These are phyloP conservation scores for Glebionis coronaria DNA, from an alignment of 129 eudicot species.

Conservation along the genomic window DNA sequence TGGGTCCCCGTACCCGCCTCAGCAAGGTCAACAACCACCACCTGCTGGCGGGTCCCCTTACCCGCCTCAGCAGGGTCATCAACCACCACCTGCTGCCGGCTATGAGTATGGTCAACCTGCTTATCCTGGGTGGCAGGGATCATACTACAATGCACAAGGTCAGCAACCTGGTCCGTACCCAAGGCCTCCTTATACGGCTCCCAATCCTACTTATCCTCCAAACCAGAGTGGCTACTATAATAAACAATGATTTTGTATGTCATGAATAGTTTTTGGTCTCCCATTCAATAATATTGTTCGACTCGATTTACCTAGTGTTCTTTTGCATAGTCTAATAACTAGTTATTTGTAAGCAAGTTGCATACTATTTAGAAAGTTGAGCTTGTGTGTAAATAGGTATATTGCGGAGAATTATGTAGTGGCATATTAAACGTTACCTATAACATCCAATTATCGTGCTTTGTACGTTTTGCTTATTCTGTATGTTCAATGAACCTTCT, in stretches of 20 bases:
- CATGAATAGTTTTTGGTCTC: constrained; percentile 13
- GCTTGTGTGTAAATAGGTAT: constrained; percentile 22
- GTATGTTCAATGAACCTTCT: no score
- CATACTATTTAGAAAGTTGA: constrained; percentile 5
- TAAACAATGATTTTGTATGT: constrained; percentile 38
- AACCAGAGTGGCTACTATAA: constrained; percentile 84
- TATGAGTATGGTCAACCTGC: constrained; percentile 96
- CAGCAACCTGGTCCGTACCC: constrained; percentile 80
- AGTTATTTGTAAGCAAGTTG: constrained; percentile 16
- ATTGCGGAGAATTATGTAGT: background rate
- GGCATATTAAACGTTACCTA: no score
- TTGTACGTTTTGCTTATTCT: no score
- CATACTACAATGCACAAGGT: constrained; percentile 65
- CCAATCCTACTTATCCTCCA: constrained; percentile 75
- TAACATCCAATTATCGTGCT: constrained; percentile 4
- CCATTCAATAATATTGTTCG: constrained; percentile 13
- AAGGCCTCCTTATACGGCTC: constrained; percentile 78
- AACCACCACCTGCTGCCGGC: constrained; percentile 47
- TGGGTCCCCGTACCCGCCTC: constrained; percentile 58
- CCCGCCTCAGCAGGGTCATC: constrained; percentile 68
- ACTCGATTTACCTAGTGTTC: constrained; percentile 1
- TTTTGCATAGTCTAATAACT: background rate
- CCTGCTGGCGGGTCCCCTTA: constrained; percentile 50
- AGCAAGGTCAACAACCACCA: constrained; percentile 63
- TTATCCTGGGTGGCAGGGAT: constrained; percentile 93